Evolutionary conservation across 805 yeast genomes (phyloP), one percentile per base, ranked within the genome.

Genomic region (Lachancea quebecensis): DNA sequence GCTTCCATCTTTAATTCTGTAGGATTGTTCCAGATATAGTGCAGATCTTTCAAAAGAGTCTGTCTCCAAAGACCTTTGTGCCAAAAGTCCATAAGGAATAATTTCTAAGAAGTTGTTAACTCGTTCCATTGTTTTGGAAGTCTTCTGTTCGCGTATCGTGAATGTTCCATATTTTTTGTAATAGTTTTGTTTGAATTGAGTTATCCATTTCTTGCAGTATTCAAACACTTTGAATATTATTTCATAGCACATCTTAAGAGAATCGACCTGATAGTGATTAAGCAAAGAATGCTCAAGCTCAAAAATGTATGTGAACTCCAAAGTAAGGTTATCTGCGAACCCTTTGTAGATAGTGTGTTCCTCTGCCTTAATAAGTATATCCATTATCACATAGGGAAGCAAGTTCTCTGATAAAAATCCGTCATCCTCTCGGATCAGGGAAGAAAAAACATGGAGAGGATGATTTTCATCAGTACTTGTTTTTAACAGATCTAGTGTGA

Each of bases 41-140:
- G 91, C 79, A 0, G 98, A 89, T 38, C 98, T 71, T 51, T 95
- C 97, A 58, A 79, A 88, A 0, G 95, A 81, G 38, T 80, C 85
- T 49, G 95, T 85, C 51, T 88, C 88, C 1, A 88, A 75, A 0
- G 97, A 84, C 42, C 93, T 72, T 31, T 73, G 70, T 0, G 96
- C 96, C 55, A 93, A 70, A 17, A 85, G 58, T 32, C 78, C 80
- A 27, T 81, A 77, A 0, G 95, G 85, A 9, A 90, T 73, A 2
- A 65, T 58, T 1, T 65, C 66, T 10, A 88, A 60, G 46, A 88
- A 77, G 0, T 45, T 41, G 38, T 72, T 72, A 2, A 79, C 78
- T 55, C 67, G 45, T 29, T 45, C 33, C 51, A 67, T 47, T 57
- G 55, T 60, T 46, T 41, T 55, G 47, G 41, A 39, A 21, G 40